Conservation (phyloP, 139 green algal genomes). For the Parachlorella kessleri region DNA sequence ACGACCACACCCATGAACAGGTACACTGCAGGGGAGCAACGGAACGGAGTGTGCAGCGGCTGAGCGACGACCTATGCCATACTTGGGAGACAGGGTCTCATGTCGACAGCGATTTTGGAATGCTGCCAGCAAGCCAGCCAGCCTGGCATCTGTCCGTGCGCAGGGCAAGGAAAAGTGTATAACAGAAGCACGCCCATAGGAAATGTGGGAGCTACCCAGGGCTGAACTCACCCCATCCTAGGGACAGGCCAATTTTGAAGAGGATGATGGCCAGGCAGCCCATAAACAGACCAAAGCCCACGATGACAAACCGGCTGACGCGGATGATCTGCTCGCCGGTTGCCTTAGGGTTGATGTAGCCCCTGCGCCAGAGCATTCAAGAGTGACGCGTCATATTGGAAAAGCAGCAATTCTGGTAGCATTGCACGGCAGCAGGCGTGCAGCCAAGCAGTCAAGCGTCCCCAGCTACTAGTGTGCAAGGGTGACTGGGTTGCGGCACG, state of each 20-base stretch:
- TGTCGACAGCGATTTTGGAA: too few relatives aligned
- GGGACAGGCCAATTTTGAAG: conserved; percentile 44
- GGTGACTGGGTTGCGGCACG: background rate
- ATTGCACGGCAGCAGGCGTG: background rate
- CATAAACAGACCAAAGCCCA: conserved; percentile 76
- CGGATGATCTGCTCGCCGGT: conserved; percentile 78
- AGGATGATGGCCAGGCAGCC: conserved; percentile 84
- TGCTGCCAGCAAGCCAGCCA: too few relatives aligned
- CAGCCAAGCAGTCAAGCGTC: background rate
- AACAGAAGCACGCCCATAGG: too few relatives aligned
- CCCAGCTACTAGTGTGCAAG: background rate
- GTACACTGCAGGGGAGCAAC: conserved; percentile 58
- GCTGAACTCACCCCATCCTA: background rate
- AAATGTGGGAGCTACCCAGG: too few relatives aligned
- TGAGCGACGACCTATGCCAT: too few relatives aligned
- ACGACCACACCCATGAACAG: conserved; percentile 88
- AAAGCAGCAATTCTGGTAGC: too few relatives aligned
- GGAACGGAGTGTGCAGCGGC: too few relatives aligned
- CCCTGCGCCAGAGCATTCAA: conserved; percentile 21
- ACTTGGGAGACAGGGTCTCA: too few relatives aligned
- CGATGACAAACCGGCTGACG: conserved; percentile 64
- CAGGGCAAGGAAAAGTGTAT: too few relatives aligned
- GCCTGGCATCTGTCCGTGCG: too few relatives aligned
- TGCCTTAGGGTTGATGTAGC: conserved; percentile 70
- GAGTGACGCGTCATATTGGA: too few relatives aligned